phyloP scores from a whole-genome alignment of 768 basidiomycete species.

The Amanita thiersii region DNA sequence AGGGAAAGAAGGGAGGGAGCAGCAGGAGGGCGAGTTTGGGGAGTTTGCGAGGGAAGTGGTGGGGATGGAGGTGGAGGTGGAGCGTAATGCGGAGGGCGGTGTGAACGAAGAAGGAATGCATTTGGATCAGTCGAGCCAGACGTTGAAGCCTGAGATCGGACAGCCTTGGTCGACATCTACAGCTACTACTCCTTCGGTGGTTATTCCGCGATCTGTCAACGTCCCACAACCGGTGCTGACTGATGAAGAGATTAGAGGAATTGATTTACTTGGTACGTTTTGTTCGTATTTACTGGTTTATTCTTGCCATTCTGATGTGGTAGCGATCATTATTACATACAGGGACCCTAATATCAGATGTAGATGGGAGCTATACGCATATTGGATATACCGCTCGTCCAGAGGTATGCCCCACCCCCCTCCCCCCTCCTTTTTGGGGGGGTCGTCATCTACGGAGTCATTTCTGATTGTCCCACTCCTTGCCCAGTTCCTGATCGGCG shows the following conservation, averaged over 20 bases:
- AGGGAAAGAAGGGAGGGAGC: no score
- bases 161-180: no score
- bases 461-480: not conserved
- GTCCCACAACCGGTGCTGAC: constrained; percentile 2
- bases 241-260: constrained; percentile 25
- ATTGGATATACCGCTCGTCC: constrained; percentile 60
- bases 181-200: not conserved
- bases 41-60: no score
- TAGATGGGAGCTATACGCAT: constrained; percentile 44
- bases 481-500: constrained; percentile 49
- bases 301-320: not conserved
- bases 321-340: constrained; percentile 33
- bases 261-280: constrained; percentile 33
- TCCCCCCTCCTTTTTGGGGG: no score
- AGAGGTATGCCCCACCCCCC: no score
- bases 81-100: no score
- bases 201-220: not conserved
- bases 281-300: not conserved
- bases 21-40: no score
- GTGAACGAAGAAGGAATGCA: no score
- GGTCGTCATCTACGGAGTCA: not conserved
- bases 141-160: no score
- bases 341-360: constrained; percentile 39
- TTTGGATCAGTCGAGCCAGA: no score
- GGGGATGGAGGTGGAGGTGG: constrained; percentile 25